These are phyloP conservation scores for Fagopyrum tataricum DNA, from an alignment of 148 eudicot species.

Conservation along the genomic window DNA sequence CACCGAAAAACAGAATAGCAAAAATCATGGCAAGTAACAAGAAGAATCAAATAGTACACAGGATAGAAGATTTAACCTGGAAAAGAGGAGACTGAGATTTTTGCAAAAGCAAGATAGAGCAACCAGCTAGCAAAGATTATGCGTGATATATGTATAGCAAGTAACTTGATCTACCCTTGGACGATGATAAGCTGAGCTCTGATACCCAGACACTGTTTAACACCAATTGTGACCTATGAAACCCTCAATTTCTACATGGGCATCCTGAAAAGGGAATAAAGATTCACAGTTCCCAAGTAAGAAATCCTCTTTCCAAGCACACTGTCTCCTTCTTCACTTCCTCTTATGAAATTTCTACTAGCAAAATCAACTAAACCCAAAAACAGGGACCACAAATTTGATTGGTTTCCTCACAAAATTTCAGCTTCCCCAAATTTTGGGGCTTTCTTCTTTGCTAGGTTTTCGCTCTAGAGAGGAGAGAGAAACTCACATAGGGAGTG, in stretches of 20 bases:
- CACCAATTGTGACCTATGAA: background rate
- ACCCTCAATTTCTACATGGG: background rate
- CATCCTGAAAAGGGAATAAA: background rate
- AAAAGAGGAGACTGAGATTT: background rate
- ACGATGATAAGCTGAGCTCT: background rate
- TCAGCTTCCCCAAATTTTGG: background rate
- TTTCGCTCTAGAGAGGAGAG: background rate
- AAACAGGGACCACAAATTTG: background rate
- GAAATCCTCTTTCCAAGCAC: constrained; percentile 6
- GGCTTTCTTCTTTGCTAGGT: constrained; percentile 12
- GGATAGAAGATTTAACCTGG: background rate
- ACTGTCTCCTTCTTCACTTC: constrained; percentile 7
- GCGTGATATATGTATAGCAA: background rate
- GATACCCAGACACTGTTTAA: background rate
- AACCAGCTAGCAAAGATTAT: background rate
- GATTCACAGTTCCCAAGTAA: background rate
- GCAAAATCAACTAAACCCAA: background rate
- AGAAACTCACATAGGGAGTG: background rate
- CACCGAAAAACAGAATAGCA: background rate
- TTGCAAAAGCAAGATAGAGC: constrained; percentile 6
- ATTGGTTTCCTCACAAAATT: background rate
- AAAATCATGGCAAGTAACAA: constrained; percentile 1
- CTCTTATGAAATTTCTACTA: background rate
- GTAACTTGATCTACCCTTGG: constrained; percentile 4
- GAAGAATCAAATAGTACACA: background rate